Evolutionary conservation across 495 filamentous ascomycete genomes (phyloP), one percentile per base, ranked within the genome.

Genomic region (Penicillium maclennaniae): DNA sequence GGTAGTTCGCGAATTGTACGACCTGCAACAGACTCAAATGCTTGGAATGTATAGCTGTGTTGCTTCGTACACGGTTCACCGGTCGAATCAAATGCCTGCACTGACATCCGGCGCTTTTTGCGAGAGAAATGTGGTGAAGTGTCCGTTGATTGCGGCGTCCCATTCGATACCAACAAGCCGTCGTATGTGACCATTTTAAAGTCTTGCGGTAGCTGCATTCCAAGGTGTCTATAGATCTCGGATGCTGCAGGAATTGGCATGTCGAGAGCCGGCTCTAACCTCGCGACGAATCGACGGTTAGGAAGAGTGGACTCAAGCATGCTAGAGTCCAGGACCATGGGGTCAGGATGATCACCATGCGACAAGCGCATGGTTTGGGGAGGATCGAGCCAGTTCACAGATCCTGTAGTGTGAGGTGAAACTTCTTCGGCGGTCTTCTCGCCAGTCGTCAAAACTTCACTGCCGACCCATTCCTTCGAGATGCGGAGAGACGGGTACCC

Each of bases 241-340:
- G 82, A 65, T 27, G 87, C 89, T 8, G 86, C 74, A 28, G 76
- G 66, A 28, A 85, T 78, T 0, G 92, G 86, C 42, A 97, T 70
- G 8, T 88, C 78, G 12, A 98, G 67, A 0, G 91, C 88, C 6
- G 93, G 93, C 45, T 96, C 87, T 28, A 97, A 82, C 26, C 79
- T 87, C 3, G 88, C 91, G 38, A 87, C 78, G 67, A 98, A 97
- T 17, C 86, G 83, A 39, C 91, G 84, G 28, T 92, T 83, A 0
- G 89, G 87, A 10, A 86, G 72, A 42, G 63, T 62, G 10, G 67
- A 65, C 19, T 70, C 76, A 1, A 78, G 43, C 69, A 74, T 74
- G 57, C 63, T 64, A 8, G 70, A 68, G 28, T 79, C 75, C 19
- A 79, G 56, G 7, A 62, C 67, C 71, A 80, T 80, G 6, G 73